These are phyloP conservation scores for Aspergillus sp. DNA, from an alignment of 2,329 filamentous ascomycete genomes.

Conservation along the genomic window DNA sequence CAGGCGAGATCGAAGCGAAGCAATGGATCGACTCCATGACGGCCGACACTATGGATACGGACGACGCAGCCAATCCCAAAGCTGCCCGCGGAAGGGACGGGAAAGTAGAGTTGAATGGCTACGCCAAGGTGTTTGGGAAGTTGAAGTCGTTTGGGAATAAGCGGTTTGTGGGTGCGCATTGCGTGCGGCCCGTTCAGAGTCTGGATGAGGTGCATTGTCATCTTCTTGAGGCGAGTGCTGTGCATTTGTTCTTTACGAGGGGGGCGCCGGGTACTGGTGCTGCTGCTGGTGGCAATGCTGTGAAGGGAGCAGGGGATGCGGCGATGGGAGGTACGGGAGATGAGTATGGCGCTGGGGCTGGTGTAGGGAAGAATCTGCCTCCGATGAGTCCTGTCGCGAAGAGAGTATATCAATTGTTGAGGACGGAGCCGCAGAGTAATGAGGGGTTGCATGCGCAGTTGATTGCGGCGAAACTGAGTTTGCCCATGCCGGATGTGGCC, in stretches of 20 bases:
- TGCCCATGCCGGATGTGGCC: constrained; percentile 71
- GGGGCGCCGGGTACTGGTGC: constrained; percentile 58
- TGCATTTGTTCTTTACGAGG: constrained; percentile 80
- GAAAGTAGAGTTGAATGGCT: constrained; percentile 70
- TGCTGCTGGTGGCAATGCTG: constrained; percentile 48
- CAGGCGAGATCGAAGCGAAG: constrained; percentile 79
- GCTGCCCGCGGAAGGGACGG: constrained; percentile 47
- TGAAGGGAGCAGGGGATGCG: constrained; percentile 21
- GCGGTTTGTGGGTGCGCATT: constrained; percentile 75
- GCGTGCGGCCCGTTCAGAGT: constrained; percentile 77
- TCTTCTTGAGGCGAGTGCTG: constrained; percentile 82
- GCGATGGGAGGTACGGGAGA: constrained; percentile 37
- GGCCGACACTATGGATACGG: constrained; percentile 49
- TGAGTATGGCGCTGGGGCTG: constrained; percentile 24
- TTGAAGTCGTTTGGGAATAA: constrained; percentile 84
- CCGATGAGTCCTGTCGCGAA: constrained; percentile 60
- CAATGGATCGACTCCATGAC: constrained; percentile 49
- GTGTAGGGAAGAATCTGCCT: constrained; percentile 41
- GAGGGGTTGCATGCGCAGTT: constrained; percentile 82
- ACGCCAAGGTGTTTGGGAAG: constrained; percentile 83
- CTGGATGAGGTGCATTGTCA: constrained; percentile 94
- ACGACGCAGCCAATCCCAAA: constrained; percentile 35
- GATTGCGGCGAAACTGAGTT: constrained; percentile 66
- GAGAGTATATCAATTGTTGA: constrained; percentile 72
- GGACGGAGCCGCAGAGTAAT: constrained; percentile 67